phyloP scores from a whole-genome alignment of 106 monocot genomes.

The Cymbidium sinense region DNA sequence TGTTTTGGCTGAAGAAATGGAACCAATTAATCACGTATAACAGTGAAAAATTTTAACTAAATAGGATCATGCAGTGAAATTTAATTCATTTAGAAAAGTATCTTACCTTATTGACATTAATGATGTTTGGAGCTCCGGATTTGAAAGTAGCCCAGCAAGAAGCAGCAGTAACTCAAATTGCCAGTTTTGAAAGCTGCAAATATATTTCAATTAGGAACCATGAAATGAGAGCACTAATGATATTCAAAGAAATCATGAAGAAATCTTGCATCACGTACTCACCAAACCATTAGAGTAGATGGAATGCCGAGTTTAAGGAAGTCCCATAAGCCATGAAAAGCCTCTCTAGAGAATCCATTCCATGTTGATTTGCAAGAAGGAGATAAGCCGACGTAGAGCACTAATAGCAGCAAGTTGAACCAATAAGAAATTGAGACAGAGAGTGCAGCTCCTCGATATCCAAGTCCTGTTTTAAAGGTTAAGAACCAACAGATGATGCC shows the following conservation, averaged over 20 bases:
- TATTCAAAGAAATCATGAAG: not conserved
- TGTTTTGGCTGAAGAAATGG: slow-evolving; percentile 22
- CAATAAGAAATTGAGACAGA: slow-evolving; percentile 39
- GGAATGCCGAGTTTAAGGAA: slow-evolving; percentile 42
- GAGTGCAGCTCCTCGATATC: slow-evolving; percentile 39
- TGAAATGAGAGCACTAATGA: too few relatives aligned
- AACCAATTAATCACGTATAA: not conserved
- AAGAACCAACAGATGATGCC: slow-evolving; percentile 57
- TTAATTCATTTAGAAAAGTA: not conserved
- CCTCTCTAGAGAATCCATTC: slow-evolving; percentile 44
- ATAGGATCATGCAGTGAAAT: not conserved
- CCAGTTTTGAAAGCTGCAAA: slow-evolving; percentile 25
- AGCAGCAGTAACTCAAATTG: slow-evolving; percentile 25
- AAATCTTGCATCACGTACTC: slow-evolving; percentile 6
- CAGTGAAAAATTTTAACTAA: not conserved
- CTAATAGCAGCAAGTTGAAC: slow-evolving; percentile 31
- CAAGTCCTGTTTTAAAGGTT: slow-evolving; percentile 27
- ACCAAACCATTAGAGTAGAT: slow-evolving; percentile 50
- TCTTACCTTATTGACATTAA: slow-evolving; percentile 31
- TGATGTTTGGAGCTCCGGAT: slow-evolving; percentile 28
- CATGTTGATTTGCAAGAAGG: slow-evolving; percentile 33
- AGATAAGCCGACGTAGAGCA: slow-evolving; percentile 25
- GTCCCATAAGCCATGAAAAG: slow-evolving; percentile 23
- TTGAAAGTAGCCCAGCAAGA: slow-evolving; percentile 29
- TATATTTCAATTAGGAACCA: too few relatives aligned